Evolutionary conservation across 441 rosid genomes (phyloP).

Genomic region (Populus hybrid): DNA sequence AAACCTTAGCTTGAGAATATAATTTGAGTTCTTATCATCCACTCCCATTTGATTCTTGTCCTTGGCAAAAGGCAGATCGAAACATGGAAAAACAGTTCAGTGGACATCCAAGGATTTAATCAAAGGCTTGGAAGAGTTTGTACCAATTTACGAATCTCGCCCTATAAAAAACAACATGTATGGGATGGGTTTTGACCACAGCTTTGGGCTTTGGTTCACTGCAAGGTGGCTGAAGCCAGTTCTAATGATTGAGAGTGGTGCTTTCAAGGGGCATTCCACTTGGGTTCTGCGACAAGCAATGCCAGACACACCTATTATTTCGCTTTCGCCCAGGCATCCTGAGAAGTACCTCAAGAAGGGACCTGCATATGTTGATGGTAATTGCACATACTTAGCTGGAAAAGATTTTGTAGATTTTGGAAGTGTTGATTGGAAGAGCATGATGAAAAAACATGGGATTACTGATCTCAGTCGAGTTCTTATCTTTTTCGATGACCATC

Average conservation of each 20-base stretch:
- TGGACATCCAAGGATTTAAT: conserved; percentile 94
- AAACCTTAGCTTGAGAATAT: background rate
- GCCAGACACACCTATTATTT: conserved; percentile 74
- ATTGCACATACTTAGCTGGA: conserved; percentile 96
- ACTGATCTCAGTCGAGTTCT: conserved; percentile 64
- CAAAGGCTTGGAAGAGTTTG: conserved; percentile 87
- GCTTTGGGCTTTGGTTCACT: conserved; percentile 98
- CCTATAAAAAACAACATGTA: conserved; percentile 91
- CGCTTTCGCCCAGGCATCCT: conserved; percentile 90
- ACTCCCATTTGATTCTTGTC: conserved; percentile 52
- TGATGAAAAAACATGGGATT: conserved; percentile 65
- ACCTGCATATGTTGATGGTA: conserved; percentile 92
- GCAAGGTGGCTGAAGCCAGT: conserved; percentile 85
- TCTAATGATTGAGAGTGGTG: conserved; percentile 97
- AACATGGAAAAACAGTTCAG: conserved; percentile 87
- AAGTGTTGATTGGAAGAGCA: conserved; percentile 73
- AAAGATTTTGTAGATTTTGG: conserved; percentile 98
- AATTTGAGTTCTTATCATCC: conserved; percentile 30
- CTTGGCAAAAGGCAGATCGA: conserved; percentile 99
- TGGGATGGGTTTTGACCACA: conserved; percentile 99
- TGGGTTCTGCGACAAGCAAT: conserved; percentile 98
- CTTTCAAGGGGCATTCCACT: conserved; percentile 97
- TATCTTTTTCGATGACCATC: conserved; percentile 94
- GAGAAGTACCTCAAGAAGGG: conserved; percentile 90
- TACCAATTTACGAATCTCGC: conserved; percentile 82